Percentiles rank a stretch among this genome's conserved stretches.
Evolutionary conservation across 2,329 filamentous ascomycete genomes (phyloP).

Genomic region (Pezicula radicicola): DNA sequence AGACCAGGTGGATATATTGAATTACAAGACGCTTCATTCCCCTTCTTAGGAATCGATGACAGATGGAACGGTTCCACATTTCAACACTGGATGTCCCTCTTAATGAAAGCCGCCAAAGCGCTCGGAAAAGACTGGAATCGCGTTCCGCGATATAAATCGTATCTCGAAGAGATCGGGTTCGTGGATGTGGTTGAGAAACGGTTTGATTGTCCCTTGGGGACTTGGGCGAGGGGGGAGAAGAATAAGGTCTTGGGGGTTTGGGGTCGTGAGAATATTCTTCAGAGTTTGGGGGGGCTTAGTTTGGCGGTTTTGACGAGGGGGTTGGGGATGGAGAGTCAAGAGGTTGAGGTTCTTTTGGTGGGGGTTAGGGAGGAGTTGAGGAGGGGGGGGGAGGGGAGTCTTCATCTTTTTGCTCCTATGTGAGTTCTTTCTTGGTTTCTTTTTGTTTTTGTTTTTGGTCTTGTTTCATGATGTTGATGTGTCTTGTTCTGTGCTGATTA

Average conservation of each 20-base stretch:
- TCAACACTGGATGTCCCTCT: not conserved
- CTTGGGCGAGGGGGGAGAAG: constrained; percentile 33
- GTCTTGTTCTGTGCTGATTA: no score
- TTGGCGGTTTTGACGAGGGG: constrained; percentile 13
- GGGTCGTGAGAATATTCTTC: constrained; percentile 7
- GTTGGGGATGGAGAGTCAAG: not conserved
- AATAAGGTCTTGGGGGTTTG: constrained; percentile 32
- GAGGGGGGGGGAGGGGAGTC: not conserved
- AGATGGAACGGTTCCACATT: constrained; percentile 12
- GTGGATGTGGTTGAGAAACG: constrained; percentile 30
- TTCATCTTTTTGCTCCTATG: constrained; percentile 3
- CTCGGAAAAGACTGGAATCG: constrained; percentile 2
- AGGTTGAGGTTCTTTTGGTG: not conserved
- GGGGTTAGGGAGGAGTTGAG: constrained; percentile 2
- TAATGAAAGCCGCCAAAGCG: not conserved
- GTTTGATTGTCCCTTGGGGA: constrained; percentile 37
- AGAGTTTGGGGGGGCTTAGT: constrained; percentile 7
- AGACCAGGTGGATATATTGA: constrained; percentile 23
- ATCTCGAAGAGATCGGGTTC: constrained; percentile 6
- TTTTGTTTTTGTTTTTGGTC: no score
- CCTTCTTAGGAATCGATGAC: not conserved
- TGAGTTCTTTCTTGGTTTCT: not conserved
- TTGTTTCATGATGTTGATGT: no score
- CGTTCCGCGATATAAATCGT: not conserved
- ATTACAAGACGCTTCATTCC: constrained; percentile 19